Conservation (phyloP, 306 rosid genomes). For the Pyrus pyrifolia region DNA sequence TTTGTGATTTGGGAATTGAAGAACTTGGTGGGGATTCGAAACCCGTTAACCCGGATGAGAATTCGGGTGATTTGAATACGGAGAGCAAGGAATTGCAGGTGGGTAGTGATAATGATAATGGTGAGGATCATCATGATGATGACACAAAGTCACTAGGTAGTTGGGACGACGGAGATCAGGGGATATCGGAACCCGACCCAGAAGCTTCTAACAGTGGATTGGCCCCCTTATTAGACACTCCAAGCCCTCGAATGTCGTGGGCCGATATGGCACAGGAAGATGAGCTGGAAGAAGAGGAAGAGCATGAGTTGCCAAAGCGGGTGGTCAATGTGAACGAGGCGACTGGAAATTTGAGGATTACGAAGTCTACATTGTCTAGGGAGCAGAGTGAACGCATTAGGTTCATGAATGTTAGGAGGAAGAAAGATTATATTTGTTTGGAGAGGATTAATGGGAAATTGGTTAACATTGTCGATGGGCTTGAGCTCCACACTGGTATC, state of each 20-base stretch:
- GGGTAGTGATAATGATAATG: constrained; percentile 20
- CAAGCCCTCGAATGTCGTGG: constrained; percentile 61
- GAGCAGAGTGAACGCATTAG: constrained; percentile 73
- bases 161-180: constrained; percentile 31
- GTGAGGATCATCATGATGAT: constrained; percentile 36
- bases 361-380: constrained; percentile 63
- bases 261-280: constrained; percentile 98
- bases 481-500: constrained; percentile 80
- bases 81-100: constrained; percentile 2
- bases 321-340: constrained; percentile 29
- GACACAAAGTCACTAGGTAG: constrained; percentile 27
- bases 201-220: constrained; percentile 24
- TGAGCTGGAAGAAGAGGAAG: constrained; percentile 55
- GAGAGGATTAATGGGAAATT: constrained; percentile 69
- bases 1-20: constrained; percentile 7
- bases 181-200: constrained; percentile 13
- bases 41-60: neutral
- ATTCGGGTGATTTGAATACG: constrained; percentile 2
- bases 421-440: constrained; percentile 58
- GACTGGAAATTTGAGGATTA: constrained; percentile 24
- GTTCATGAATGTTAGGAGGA: constrained; percentile 53
- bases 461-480: constrained; percentile 72
- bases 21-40: constrained; percentile 24
- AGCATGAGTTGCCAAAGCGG: constrained; percentile 15
- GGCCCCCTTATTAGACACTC: constrained; percentile 14